phyloP scores from a whole-genome alignment of 2,329 filamentous ascomycete genomes.

The Chaetomium strumarium region DNA sequence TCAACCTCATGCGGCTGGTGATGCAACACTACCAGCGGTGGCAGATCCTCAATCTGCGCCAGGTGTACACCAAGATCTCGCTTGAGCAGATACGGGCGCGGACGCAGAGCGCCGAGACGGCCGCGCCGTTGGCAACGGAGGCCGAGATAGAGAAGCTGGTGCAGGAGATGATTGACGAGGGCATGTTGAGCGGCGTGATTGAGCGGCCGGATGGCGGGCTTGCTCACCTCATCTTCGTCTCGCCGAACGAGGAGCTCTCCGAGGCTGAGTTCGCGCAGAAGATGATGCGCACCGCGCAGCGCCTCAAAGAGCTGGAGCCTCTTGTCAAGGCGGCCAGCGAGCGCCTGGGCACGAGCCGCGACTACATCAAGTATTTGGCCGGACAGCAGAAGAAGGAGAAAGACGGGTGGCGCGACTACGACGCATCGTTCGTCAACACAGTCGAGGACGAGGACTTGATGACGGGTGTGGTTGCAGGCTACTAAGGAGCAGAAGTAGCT shows the following conservation, averaged over 20 bases:
- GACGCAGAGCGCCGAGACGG: slow-evolving; percentile 52
- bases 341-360: slow-evolving; percentile 48
- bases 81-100: slow-evolving; percentile 46
- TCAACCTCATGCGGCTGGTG: slow-evolving; percentile 63
- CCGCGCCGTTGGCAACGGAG: slow-evolving; percentile 36
- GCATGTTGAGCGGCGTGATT: slow-evolving; percentile 49
- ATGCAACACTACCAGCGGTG: slow-evolving; percentile 66
- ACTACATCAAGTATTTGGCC: slow-evolving; percentile 46
- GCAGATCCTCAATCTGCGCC: slow-evolving; percentile 66
- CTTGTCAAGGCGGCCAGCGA: slow-evolving; percentile 49
- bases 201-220: slow-evolving; percentile 39
- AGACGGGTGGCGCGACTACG: slow-evolving; percentile 29
- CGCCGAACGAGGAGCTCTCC: slow-evolving; percentile 37
- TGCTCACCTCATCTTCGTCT: slow-evolving; percentile 47
- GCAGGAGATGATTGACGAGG: slow-evolving; percentile 49
- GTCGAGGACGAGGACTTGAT: slow-evolving; percentile 59
- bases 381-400: slow-evolving; percentile 46
- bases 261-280: slow-evolving; percentile 47
- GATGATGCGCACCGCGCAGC: slow-evolving; percentile 37
- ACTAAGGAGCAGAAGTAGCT: not conserved
- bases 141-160: slow-evolving; percentile 43
- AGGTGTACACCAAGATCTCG: slow-evolving; percentile 60
- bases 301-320: slow-evolving; percentile 40
- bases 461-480: slow-evolving; percentile 35
- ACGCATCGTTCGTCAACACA: slow-evolving; percentile 39